Percentiles rank a stretch among this genome's conserved stretches.
phyloP scores from a whole-genome alignment of 352 stramenopile species.

The Peronospora belbahrii region DNA sequence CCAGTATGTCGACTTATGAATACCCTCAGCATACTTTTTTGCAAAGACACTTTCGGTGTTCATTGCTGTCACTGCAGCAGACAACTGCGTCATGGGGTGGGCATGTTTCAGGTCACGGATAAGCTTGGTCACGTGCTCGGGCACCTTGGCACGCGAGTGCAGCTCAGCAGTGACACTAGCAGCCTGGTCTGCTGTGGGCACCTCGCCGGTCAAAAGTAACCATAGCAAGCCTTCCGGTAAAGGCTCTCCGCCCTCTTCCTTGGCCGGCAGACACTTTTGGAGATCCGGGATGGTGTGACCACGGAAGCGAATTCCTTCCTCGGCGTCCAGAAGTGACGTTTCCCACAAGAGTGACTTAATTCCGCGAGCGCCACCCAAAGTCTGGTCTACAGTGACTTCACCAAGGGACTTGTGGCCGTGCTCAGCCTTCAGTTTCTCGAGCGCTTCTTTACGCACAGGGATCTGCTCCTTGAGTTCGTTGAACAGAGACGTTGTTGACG shows the following conservation, averaged over 20 bases:
- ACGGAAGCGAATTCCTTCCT: constrained; percentile 98
- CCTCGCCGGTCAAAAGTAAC: constrained; percentile 95
- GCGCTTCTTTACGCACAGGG: constrained; percentile 86
- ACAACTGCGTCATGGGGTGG: constrained; percentile 99
- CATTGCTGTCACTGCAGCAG: constrained; percentile 89
- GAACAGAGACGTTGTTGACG: constrained; percentile 58
- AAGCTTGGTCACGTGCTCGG: constrained; percentile 92
- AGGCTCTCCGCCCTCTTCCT: constrained; percentile 90
- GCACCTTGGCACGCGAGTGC: constrained; percentile 90
- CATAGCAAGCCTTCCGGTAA: constrained; percentile 95
- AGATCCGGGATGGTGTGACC: constrained; percentile 98
- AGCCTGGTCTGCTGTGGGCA: constrained; percentile 95
- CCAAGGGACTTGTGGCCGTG: constrained; percentile 89
- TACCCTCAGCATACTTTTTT: constrained; percentile 94
- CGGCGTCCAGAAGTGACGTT: constrained; percentile 91
- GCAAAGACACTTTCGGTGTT: constrained; percentile 95
- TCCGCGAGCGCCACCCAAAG: constrained; percentile 92
- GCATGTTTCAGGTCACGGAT: constrained; percentile 95
- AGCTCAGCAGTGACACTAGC: constrained; percentile 94
- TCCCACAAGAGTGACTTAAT: constrained; percentile 99
- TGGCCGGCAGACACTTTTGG: constrained; percentile 92
- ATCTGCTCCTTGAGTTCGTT: constrained; percentile 87
- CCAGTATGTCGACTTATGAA: constrained; percentile 98
- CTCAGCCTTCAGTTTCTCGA: constrained; percentile 92
- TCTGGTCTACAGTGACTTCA: constrained; percentile 95